A percentile compares a stretch with the other conserved stretches of the same genome.
phyloP scores from a whole-genome alignment of 1,284 basidiomycete genomes.

The Rhodotorula sp. region DNA sequence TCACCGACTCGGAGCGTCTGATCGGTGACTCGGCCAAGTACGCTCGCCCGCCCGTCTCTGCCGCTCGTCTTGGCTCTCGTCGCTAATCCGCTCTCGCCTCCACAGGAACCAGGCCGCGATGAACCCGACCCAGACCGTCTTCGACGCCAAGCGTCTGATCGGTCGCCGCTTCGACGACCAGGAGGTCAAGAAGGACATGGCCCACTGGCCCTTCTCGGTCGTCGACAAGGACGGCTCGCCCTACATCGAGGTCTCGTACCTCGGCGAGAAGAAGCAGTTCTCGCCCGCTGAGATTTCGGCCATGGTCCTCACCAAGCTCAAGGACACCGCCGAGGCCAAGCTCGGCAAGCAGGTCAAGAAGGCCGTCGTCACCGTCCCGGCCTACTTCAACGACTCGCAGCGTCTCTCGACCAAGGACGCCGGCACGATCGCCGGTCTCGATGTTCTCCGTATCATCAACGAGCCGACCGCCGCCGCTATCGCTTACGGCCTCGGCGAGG shows the following conservation, averaged over 20 bases:
- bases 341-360: slow-evolving; percentile 62
- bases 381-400: slow-evolving; percentile 68
- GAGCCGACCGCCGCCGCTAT: slow-evolving; percentile 57
- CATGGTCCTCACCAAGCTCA: slow-evolving; percentile 99
- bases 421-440: slow-evolving; percentile 63
- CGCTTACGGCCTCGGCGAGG: slow-evolving; percentile 59
- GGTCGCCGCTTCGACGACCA: slow-evolving; percentile 83
- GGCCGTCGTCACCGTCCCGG: slow-evolving; percentile 67
- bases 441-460: slow-evolving; percentile 69
- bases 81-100: background rate
- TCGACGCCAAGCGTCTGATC: slow-evolving; percentile 93
- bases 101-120: slow-evolving; percentile 68
- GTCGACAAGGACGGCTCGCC: slow-evolving; percentile 60
- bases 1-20: slow-evolving; percentile 94
- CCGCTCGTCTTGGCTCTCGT: background rate
- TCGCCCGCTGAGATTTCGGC: slow-evolving; percentile 78
- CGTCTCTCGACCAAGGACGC: slow-evolving; percentile 63
- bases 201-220: slow-evolving; percentile 70
- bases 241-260: slow-evolving; percentile 59
- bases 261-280: slow-evolving; percentile 61
- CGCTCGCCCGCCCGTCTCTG: slow-evolving; percentile 12
- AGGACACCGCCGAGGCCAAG: slow-evolving; percentile 70
- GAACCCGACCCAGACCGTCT: slow-evolving; percentile 91
- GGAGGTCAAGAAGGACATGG: slow-evolving; percentile 62
- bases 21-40: slow-evolving; percentile 75